Conservation (phyloP, 306 rosid species). For the Nissolia schottii region DNA sequence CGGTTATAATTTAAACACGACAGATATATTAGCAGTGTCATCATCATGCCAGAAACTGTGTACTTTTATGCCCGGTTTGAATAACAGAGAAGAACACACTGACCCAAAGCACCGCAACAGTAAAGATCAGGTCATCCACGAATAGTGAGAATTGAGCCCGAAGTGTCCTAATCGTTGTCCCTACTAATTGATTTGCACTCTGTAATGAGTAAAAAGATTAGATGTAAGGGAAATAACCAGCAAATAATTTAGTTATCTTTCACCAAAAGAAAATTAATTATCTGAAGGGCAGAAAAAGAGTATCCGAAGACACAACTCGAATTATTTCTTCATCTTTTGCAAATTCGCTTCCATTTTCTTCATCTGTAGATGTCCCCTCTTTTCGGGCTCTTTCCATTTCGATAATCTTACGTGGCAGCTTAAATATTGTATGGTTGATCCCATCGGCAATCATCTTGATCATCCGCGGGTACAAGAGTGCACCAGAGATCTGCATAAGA, state of each 20-base stretch:
- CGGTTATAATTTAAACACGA: no score
- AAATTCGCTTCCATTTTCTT: not conserved
- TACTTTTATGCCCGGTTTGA: not conserved
- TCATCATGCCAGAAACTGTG: no score
- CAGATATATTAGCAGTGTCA: no score
- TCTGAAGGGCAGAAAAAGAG: not conserved
- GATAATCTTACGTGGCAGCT: not conserved
- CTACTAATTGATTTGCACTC: not conserved
- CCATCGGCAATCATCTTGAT: not conserved
- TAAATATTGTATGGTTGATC: not conserved
- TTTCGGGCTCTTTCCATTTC: not conserved
- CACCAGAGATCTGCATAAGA: conserved; percentile 6
- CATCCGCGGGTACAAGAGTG: no score
- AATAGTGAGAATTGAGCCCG: not conserved
- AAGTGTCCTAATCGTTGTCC: not conserved
- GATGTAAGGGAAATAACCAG: not conserved
- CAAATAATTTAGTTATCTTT: no score
- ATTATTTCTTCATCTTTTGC: not conserved
- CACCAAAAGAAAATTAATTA: no score
- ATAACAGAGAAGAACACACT: not conserved
- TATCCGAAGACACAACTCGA: conserved; percentile 3
- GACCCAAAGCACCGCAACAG: conserved; percentile 12
- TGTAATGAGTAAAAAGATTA: not conserved
- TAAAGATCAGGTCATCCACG: not conserved
- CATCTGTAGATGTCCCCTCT: not conserved